Evolutionary conservation across 2,329 filamentous ascomycete species (phyloP).

Genomic region (Colletotrichum musicola): DNA sequence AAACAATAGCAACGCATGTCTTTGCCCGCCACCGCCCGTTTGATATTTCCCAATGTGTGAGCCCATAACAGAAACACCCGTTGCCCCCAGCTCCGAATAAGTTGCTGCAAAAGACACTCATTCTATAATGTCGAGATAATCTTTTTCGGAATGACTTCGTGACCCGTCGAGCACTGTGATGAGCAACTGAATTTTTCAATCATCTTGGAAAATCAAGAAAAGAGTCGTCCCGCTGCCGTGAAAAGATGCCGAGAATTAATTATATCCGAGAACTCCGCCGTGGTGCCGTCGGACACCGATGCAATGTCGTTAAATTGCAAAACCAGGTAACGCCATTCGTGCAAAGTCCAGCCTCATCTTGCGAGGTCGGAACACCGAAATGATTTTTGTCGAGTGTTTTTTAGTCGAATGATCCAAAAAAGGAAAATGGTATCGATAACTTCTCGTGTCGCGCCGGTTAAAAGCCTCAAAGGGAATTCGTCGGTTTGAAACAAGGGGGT

Average conservation of each 20-base stretch:
- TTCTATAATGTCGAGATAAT: conserved; percentile 64
- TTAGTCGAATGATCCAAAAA: conserved; percentile 42
- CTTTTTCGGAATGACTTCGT: conserved; percentile 51
- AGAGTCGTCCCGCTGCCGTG: conserved; percentile 52
- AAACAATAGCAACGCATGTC: conserved; percentile 48
- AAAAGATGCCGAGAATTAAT: conserved; percentile 43
- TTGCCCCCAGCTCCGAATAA: conserved; percentile 47
- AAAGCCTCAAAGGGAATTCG: conserved; percentile 43
- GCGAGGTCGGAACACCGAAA: conserved; percentile 43
- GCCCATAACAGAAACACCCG: conserved; percentile 54
- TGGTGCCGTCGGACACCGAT: conserved; percentile 58
- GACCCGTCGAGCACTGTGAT: conserved; percentile 45
- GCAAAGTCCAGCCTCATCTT: conserved; percentile 54
- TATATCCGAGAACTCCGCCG: conserved; percentile 58
- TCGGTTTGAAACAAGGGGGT: conserved; percentile 51
- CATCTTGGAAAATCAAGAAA: conserved; percentile 53
- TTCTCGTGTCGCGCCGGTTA: conserved; percentile 55
- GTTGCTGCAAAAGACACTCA: conserved; percentile 51
- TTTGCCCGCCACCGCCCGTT: conserved; percentile 48
- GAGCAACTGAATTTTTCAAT: conserved; percentile 53
- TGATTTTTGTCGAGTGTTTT: conserved; percentile 37
- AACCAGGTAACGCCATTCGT: conserved; percentile 60
- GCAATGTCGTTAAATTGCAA: conserved; percentile 62
- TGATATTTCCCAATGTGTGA: conserved; percentile 47
- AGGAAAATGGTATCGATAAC: conserved; percentile 60